Evolutionary conservation across 306 rosid genomes (phyloP).

Genomic region (Glycine tomentella): DNA sequence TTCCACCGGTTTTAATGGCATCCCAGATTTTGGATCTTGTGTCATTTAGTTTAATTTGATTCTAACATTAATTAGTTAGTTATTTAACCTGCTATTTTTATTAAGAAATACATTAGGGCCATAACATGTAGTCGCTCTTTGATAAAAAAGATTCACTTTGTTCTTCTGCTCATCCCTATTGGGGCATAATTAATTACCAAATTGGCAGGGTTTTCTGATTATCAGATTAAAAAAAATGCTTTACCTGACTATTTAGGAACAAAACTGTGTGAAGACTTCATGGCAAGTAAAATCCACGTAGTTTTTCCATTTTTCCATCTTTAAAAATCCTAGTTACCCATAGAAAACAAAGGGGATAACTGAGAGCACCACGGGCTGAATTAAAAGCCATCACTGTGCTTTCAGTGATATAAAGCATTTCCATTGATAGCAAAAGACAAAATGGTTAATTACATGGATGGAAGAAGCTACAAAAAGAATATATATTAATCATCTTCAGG

Average conservation of each 20-base stretch:
- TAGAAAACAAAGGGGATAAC: not conserved
- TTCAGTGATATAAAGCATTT: conserved; percentile 30
- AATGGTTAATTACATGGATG: conserved; percentile 35
- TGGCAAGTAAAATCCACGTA: conserved; percentile 33
- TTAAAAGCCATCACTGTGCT: not conserved
- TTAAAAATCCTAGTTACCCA: not conserved
- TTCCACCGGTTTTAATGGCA: conserved; percentile 55
- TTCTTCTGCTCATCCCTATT: conserved; percentile 40
- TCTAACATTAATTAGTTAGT: conserved; percentile 17
- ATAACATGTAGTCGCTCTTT: conserved; percentile 28
- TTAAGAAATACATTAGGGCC: conserved; percentile 49
- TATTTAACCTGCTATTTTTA: conserved; percentile 26
- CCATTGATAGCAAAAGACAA: conserved; percentile 37
- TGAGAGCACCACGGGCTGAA: not conserved
- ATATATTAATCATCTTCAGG: conserved; percentile 38
- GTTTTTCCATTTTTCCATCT: not conserved
- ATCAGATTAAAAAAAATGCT: conserved; percentile 28
- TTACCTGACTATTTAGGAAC: conserved; percentile 16
- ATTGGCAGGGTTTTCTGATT: conserved; percentile 38
- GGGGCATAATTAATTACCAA: conserved; percentile 36
- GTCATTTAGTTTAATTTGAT: conserved; percentile 55
- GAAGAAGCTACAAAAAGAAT: conserved; percentile 37
- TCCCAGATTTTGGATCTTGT: conserved; percentile 79
- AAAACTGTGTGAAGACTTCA: conserved; percentile 35
- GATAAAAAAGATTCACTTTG: conserved; percentile 39